Evolutionary conservation across 148 eudicot genomes (phyloP), one percentile per base, ranked within the genome.

Genomic region (Pouteria glomerata): DNA sequence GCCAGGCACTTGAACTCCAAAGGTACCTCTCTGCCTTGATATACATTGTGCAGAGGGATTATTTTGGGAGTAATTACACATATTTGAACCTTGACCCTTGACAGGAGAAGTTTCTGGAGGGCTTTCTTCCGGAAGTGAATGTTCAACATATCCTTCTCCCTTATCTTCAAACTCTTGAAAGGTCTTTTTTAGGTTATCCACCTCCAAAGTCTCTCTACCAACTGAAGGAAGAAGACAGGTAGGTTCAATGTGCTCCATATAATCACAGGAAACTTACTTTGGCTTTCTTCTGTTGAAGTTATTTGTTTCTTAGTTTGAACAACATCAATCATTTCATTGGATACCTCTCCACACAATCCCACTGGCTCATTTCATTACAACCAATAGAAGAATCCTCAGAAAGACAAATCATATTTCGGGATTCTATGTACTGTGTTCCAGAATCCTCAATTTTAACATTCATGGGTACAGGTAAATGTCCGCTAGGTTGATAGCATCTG

Each of bases 401-500:
- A 42, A 15, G 53, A 51, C 44, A 19, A 48, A 4, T 76, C 48
- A 60, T 56, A 39, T 63, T 64, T 41, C 68, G 72, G 26, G 66
- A 51, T 45, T 72, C 81, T 30, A 44, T 1, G 34, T 4, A 34
- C 27, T 79, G 79, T 64, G 61, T 15, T 69, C 68, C 79, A 76
- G 69, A 56, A 74, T 26, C 65, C 77, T 89, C 88, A 57, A 64
- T 62, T 80, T 89, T 79, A 35, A 76, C 68, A 58, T 19, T 37
- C 50, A 76, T 15, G 14, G 79, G 48, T 65, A 70, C 58, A 60
- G 41, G 14, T 19, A 51, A 57, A 39, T n/a, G n/a, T n/a, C n/a
- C n/a, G n/a, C n/a, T n/a, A n/a, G n/a, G n/a, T n/a, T n/a, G n/a
- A n/a, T 18, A 73, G 52, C 69, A 71, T 56, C 34, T 58, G 73